These are phyloP conservation scores for Lithospermum erythrorhizon DNA, from an alignment of 257 asterid species.

Conservation along the genomic window DNA sequence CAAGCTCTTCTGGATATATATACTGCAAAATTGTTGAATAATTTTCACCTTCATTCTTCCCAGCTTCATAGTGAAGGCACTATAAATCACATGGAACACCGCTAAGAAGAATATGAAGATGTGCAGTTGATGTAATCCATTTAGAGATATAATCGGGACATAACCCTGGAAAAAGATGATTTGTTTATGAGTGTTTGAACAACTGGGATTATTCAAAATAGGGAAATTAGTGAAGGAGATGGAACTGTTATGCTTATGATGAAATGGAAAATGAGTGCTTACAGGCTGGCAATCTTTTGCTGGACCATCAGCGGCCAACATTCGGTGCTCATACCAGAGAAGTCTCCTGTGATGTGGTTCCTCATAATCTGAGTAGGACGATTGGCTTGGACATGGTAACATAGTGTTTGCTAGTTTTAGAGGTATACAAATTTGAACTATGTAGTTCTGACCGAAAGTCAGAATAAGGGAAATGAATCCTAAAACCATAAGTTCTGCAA, in stretches of 20 bases:
- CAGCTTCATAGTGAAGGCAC: conserved; percentile 60
- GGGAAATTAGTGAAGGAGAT: neutral
- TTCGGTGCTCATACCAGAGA: conserved; percentile 37
- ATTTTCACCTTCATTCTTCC: conserved; percentile 58
- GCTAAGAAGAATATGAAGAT: conserved; percentile 84
- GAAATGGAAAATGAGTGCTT: conserved; percentile 2
- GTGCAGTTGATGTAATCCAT: conserved; percentile 75
- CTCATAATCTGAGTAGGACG: neutral
- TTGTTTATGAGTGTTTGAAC: no score
- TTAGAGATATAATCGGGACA: conserved; percentile 51
- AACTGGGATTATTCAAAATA: neutral
- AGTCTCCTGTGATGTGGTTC: conserved; percentile 47
- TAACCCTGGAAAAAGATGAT: conserved; percentile 30
- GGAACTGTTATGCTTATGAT: neutral
- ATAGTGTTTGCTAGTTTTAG: conserved; percentile 39
- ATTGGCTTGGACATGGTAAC: conserved; percentile 49
- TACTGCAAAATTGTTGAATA: neutral
- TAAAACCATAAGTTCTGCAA: conserved; percentile 89
- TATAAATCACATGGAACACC: conserved; percentile 54
- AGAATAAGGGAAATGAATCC: conserved; percentile 87
- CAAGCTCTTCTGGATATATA: neutral
- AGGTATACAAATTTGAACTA: conserved; percentile 58
- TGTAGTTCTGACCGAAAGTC: conserved; percentile 85
- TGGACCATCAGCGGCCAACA: conserved; percentile 35
- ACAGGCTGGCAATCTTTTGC: conserved; percentile 32